Conservation (phyloP, 2,329 filamentous ascomycete genomes). For the Aureobasidium sp. region DNA sequence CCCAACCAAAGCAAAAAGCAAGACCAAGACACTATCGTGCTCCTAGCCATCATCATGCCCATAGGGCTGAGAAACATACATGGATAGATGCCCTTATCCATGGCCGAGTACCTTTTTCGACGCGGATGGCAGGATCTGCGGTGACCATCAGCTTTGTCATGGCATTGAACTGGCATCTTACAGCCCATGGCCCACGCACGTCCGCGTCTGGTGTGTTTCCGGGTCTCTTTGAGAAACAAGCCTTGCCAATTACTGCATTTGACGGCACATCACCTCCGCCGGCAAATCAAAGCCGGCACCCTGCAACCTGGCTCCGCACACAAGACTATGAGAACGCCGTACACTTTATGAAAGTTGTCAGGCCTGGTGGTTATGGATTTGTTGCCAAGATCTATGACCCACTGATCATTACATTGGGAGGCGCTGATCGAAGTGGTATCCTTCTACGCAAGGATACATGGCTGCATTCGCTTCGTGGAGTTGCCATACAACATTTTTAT, state of each 20-base stretch:
- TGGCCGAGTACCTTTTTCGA: constrained; percentile 61
- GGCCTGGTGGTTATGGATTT: constrained; percentile 63
- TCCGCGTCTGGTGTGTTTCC: constrained; percentile 2
- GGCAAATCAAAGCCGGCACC: constrained; percentile 69
- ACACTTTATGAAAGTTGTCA: constrained; percentile 69
- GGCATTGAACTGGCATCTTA: constrained; percentile 71
- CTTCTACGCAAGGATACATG: constrained; percentile 44
- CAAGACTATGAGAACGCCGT: constrained; percentile 73
- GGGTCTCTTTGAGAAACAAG: constrained; percentile 15
- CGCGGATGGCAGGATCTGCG: constrained; percentile 65
- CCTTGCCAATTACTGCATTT: constrained; percentile 15
- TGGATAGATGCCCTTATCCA: constrained; percentile 58
- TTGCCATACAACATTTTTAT: constrained; percentile 59
- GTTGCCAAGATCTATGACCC: constrained; percentile 69
- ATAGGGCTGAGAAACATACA: constrained; percentile 33
- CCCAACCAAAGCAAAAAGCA: constrained; percentile 26
- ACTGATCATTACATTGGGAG: constrained; percentile 62
- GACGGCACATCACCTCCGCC: constrained; percentile 43
- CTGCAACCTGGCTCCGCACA: constrained; percentile 65
- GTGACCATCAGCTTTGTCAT: constrained; percentile 67
- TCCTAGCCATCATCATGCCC: constrained; percentile 1
- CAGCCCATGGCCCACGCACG: constrained; percentile 41
- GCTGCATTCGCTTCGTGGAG: constrained; percentile 42
- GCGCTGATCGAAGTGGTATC: constrained; percentile 56
- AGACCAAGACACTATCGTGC: constrained; percentile 13